Evolutionary conservation across 108 stramenopile genomes (phyloP), one percentile per base, ranked within the genome.

Genomic region (Skeletonema grethae): DNA sequence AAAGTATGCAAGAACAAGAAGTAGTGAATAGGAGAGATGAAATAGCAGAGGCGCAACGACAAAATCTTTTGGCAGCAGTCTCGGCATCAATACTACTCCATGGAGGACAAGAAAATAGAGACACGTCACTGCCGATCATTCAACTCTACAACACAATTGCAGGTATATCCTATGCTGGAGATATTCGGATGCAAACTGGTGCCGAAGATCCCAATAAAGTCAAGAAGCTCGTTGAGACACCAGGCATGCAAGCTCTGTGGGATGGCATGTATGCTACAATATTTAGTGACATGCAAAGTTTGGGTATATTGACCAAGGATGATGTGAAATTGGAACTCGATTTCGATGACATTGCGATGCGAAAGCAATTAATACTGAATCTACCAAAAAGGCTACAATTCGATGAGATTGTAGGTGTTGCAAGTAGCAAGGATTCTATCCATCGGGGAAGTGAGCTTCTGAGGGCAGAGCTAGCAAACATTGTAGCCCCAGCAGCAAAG

Each of bases 151-250:
- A 77, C 4, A 68, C 67, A n/a, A 90, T 95, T 58, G 88, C 94
- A 24, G 32, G 67, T 45, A 67, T 95, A n/a, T 91, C 90, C 25
- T 95, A 95, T 57, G 75, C 84, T 1, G 94, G 94, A 32, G 94
- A 95, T 80, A 83, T 86, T 69, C 87, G 94, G 25, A 92, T 90
- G 87, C 65, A 87, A 73, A 79, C 86, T 18, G 94, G 94, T 35
- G 94, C 82, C 5, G 94, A 95, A 76, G 91, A 95, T 84, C 91
- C 91, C 12, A 38, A 84, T 61, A 95, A 95, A 63, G 65, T 92
- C 25, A 66, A 67, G 13, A 92, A 90, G 62, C 74, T 95, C 30
- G 90, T 95, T 0, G 77, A 82, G 25, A 71, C 86, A 18, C 87
- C 87, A 0, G 94, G 91, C 45, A 90, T 89, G 75, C 57, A 83